These are phyloP conservation scores for Fraxinus xanthoxyloides DNA, from an alignment of 305 asterid genomes.

Conservation along the genomic window DNA sequence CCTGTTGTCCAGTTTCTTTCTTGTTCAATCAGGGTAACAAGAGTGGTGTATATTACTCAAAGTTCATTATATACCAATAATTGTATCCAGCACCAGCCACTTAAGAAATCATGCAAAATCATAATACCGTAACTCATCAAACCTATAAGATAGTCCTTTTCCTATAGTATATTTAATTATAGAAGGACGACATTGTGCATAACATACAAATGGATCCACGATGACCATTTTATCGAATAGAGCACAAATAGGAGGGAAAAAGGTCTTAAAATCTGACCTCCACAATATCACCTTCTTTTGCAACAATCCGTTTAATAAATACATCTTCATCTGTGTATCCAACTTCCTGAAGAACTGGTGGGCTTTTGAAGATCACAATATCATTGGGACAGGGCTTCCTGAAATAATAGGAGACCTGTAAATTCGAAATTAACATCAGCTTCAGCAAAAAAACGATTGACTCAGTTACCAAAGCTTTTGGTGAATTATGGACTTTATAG, in stretches of 20 bases:
- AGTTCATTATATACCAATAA: neutral
- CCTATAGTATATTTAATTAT: neutral
- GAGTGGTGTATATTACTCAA: neutral
- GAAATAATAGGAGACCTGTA: slow-evolving; percentile 85
- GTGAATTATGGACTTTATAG: neutral
- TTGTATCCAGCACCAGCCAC: slow-evolving; percentile 2
- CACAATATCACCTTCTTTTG: slow-evolving; percentile 91
- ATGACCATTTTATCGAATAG: neutral
- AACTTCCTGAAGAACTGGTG: slow-evolving; percentile 95
- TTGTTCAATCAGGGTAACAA: neutral
- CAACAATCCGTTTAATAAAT: slow-evolving; percentile 87
- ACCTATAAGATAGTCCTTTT: neutral
- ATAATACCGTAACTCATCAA: neutral
- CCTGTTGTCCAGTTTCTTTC: neutral
- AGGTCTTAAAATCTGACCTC: slow-evolving; percentile 53
- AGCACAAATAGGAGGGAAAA: neutral
- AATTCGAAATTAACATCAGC: slow-evolving; percentile 14
- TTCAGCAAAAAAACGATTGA: neutral
- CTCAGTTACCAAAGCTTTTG: neutral
- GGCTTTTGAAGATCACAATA: slow-evolving; percentile 86
- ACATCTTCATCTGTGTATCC: slow-evolving; percentile 97
- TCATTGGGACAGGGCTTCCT: slow-evolving; percentile 94
- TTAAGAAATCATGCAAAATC: neutral
- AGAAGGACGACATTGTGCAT: neutral
- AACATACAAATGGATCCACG: neutral